Evolutionary conservation across 2,329 filamentous ascomycete genomes (phyloP).

Genomic region (Colletotrichum cereale): DNA sequence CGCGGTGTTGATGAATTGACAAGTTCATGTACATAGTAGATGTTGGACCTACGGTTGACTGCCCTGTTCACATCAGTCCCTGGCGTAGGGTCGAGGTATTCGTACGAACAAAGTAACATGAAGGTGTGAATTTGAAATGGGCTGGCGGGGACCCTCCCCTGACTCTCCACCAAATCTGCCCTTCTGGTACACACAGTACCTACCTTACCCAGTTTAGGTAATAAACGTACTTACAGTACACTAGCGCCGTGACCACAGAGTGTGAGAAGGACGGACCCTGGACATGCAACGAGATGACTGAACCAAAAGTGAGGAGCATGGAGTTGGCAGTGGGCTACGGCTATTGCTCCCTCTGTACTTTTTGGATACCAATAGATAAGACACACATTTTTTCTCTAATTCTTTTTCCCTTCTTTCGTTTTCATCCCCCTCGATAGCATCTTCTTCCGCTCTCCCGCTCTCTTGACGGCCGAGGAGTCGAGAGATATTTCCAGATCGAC

Average conservation of each 20-base stretch:
- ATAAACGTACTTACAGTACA: conserved; percentile 21
- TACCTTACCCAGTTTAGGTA: not conserved
- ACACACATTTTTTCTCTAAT: not conserved
- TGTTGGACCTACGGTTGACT: not conserved
- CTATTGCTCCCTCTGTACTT: not conserved
- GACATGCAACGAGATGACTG: conserved; percentile 20
- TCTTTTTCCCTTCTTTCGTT: not conserved
- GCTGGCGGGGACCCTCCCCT: conserved; percentile 26
- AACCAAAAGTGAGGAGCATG: conserved; percentile 4
- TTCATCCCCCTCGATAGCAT: not conserved
- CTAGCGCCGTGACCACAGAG: conserved; percentile 23
- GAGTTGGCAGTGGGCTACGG: not conserved
- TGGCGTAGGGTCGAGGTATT: not conserved
- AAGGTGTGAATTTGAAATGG: conserved; percentile 26
- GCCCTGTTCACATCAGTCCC: not conserved
- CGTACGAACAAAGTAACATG: conserved; percentile 20
- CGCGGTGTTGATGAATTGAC: not conserved
- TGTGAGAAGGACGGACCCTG: conserved; percentile 15
- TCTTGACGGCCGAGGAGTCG: not conserved
- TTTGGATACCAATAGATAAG: no score
- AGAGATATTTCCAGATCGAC: not conserved
- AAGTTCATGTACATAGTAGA: not conserved
- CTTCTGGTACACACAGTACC: conserved; percentile 23
- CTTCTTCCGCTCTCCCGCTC: not conserved
- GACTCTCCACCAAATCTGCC: conserved; percentile 25